Evolutionary conservation across 1,139 yeast species (phyloP).

Genomic region (Debaryomycetaceae sp.): DNA sequence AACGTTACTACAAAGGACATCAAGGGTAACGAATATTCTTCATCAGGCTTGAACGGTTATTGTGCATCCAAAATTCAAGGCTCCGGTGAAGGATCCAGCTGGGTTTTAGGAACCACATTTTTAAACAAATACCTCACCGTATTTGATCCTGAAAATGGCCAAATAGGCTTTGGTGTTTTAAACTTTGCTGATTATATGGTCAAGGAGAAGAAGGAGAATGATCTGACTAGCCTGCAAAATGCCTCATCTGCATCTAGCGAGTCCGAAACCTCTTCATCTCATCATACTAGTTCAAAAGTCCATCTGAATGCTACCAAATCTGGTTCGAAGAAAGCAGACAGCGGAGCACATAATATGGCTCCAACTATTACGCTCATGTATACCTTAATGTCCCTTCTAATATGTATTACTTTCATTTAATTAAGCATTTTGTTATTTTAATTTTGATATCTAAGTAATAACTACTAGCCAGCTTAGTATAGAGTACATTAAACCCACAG

Average conservation of each 20-base stretch:
- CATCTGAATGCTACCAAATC: neutral
- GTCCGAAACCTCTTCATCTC: neutral
- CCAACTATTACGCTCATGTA: neutral
- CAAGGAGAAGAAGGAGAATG: neutral
- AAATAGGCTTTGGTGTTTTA: constrained; percentile 42
- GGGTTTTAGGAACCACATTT: constrained; percentile 64
- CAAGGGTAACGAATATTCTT: constrained; percentile 45
- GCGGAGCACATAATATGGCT: neutral
- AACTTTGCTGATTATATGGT: neutral
- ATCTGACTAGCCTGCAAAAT: neutral
- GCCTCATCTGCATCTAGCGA: neutral
- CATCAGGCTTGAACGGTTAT: constrained; percentile 38
- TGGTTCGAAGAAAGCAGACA: neutral
- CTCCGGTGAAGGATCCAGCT: constrained; percentile 25
- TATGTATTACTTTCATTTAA: neutral
- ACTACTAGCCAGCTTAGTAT: constrained; percentile 78
- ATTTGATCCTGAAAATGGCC: constrained; percentile 49
- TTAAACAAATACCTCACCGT: constrained; percentile 56
- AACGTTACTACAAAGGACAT: constrained; percentile 43
- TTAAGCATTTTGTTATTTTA: neutral
- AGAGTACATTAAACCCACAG: constrained; percentile 72
- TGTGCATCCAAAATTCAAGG: constrained; percentile 73
- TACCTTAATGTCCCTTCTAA: neutral
- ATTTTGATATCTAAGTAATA: constrained; percentile 55
- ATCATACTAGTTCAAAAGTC: neutral